Percentiles rank a stretch among this genome's conserved stretches.
These are phyloP conservation scores for Hordeum vulgare DNA, from an alignment of 176 grass and related monocot genomes.

Conservation along the genomic window MorexV3_pseudomolecules_assembly NC_058524.1:451984724-451985223, in stretches of 20 bases:
- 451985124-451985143: constrained; percentile 86
- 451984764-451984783: constrained; percentile 33
- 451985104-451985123: constrained; percentile 84
- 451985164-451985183: neutral
- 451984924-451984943: constrained; percentile 95
- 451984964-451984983: neutral
- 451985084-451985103: constrained; percentile 83
- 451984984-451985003: neutral
- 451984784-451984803: constrained; percentile 14
- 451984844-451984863: constrained; percentile 44
- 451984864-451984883: constrained; percentile 41
- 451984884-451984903: constrained; percentile 49
- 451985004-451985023: constrained; percentile 1
- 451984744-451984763: constrained; percentile 29
- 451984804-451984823: constrained; percentile 2
- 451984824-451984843: neutral
- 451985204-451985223: neutral
- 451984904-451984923: constrained; percentile 80
- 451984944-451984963: constrained; percentile 78
- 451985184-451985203: neutral
- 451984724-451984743: neutral
- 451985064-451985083: constrained; percentile 64
- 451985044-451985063: constrained; percentile 85
- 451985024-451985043: constrained; percentile 62
- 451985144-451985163: constrained; percentile 60